Evolutionary conservation across 257 asterid genomes (phyloP), one percentile per base, ranked within the genome.

Genomic region (Solanum sitiens): DNA sequence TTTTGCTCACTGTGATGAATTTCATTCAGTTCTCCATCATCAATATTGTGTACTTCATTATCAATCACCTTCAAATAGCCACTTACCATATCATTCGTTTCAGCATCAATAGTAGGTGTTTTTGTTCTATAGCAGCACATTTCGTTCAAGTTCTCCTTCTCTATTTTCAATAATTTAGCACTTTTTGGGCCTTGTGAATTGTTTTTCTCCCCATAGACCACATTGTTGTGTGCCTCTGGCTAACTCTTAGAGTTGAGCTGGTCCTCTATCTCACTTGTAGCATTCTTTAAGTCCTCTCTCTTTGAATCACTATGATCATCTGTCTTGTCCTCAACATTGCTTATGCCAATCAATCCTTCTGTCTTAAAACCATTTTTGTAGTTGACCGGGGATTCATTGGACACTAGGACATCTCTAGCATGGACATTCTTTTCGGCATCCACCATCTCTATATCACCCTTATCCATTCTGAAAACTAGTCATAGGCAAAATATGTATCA

Each of bases 391-490:
- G 8, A 15, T 20, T 50, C 61, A 50, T 50, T 15, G 8, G 61
- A 50, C 21, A 50, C 61, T 50, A 50, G 61, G 8, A 50, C 21
- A 50, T 50, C 21, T 14, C 61, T 15, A 50, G 21, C 1, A 50
- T 7, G 59, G 59, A 50, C 84, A 72, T 86, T 87, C 86, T 87
- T 87, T 79, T 88, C 89, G 16, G 89, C 88, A 90, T 89, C 94
- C 87, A 89, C 93, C 95, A 93, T 93, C 89, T 90, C 92, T 59
- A 91, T 86, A 74, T 92, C 93, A 83, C 88, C 87, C 83, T 90
- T 91, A 88, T 90, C 90, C 96, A 91, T 91, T 86, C 77, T 37
- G 86, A 85, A 30, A 89, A 87, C 92, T 90, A 88, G 67, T 71
- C 87, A 70, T 80, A 75, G 3, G 73, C 10, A 84, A 56, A 44